Base-by-base conservation (phyloP, 2,329 filamentous ascomycete genomes). In the Hysterium pulicare region DNA sequence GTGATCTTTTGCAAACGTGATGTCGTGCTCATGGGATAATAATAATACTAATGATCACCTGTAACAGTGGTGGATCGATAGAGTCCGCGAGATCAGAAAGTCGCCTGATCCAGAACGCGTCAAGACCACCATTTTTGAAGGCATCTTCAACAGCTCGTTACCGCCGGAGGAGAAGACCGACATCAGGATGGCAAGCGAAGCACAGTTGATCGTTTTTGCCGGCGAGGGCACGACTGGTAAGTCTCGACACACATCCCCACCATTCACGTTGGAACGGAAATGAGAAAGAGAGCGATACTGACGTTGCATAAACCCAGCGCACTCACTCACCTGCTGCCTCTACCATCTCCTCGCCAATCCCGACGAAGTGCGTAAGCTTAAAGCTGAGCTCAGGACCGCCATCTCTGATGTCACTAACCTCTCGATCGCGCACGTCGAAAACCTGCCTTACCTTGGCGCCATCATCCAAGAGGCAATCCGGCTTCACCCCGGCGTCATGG, bases 381-480 rank as follows among this genome's bases (percentile, higher is more conserved):
- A 42, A 17, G n/a, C 13, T 13, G 39, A 46, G 21, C 43, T 46
- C 6, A 28, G 19, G 2, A 21, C 28, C 22, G 40, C 34, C 3
- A 42, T 42, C 3, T 34, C 43, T 17, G 40, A 46, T 23, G 24
- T 40, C 2, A 4, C 20, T 9, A 2, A 30, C 15, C 23, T 41
- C 4, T 21, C 39, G 13, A n/a, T 32, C 7, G 20, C 37, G 16
- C n/a, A 42, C 4, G 48, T 55, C 5, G 30, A 48, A 9, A 34
- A 42, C 11, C 46, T 53, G 5, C 50, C 51, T 5, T 51, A 49
- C 41, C 48, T 55, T 31, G 33, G 44, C 13, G 54, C 52, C 39
- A 33, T 48, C 13, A 38, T 57, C 11, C 19, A 34, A 34, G 54
- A 58, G 36, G 54, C 42, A 11, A 46, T 55, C 15, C 54, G 54